Conservation (phyloP, 768 basidiomycete species). For the Rhizopogon roseolus region DNA sequence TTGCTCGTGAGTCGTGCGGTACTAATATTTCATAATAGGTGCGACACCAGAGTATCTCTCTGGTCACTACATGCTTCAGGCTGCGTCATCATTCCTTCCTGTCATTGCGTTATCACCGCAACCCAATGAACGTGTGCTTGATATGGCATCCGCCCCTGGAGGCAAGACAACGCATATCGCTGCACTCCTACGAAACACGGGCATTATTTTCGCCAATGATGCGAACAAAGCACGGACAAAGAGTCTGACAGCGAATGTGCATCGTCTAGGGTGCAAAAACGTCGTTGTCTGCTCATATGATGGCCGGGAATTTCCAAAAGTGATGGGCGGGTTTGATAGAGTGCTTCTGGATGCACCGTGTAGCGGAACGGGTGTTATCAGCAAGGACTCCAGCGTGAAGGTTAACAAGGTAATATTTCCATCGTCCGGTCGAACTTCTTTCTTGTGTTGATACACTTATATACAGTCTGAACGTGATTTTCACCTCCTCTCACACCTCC, state of each 20-base stretch:
- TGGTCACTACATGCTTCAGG: slow-evolving; percentile 99
- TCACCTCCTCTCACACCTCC: slow-evolving; percentile 90
- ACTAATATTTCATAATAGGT: slow-evolving; percentile 33
- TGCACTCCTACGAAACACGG: slow-evolving; percentile 95
- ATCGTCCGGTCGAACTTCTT: neutral
- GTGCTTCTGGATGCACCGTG: slow-evolving; percentile 96
- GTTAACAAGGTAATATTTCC: slow-evolving; percentile 79
- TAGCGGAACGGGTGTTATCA: slow-evolving; percentile 97
- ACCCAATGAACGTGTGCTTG: slow-evolving; percentile 89
- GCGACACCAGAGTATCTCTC: slow-evolving; percentile 99
- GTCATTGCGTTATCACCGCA: slow-evolving; percentile 94
- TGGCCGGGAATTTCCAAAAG: slow-evolving; percentile 95
- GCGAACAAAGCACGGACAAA: slow-evolving; percentile 92
- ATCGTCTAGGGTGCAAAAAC: slow-evolving; percentile 96
- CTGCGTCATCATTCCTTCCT: slow-evolving; percentile 98
- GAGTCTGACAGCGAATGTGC: slow-evolving; percentile 93
- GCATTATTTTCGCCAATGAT: slow-evolving; percentile 97
- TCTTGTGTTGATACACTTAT: slow-evolving; percentile 3
- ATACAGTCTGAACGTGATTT: slow-evolving; percentile 90
- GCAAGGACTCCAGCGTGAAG: slow-evolving; percentile 96
- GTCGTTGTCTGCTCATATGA: slow-evolving; percentile 97
- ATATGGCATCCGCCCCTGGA: slow-evolving; percentile 98
- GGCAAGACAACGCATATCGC: slow-evolving; percentile 98
- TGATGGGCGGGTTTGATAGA: slow-evolving; percentile 98
- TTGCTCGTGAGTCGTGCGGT: neutral